Evolutionary conservation across 805 yeast genomes (phyloP), one percentile per base, ranked within the genome.

Genomic region (Clavispora santaluciae): DNA sequence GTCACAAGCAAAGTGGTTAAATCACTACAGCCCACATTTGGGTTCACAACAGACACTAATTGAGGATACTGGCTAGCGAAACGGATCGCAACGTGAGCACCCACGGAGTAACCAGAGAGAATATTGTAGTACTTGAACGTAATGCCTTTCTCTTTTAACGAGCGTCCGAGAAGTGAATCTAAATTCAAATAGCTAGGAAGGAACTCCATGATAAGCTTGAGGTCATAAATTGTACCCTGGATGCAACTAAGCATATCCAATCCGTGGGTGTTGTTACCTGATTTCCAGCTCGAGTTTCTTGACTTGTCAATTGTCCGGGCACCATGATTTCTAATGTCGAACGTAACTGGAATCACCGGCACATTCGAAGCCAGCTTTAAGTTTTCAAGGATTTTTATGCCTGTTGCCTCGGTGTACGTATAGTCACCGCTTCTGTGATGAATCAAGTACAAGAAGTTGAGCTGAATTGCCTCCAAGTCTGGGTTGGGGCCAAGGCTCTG

Each of bases 261-360:
- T 1, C 70, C 80, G 50, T 79, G 83, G n/a, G 66, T 57, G 12
- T 45, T 46, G 51, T 78, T 78, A 3, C 79, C 79, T 3, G 52
- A 52, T 1, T 43, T 46, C 84, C 84, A 79, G 17, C 61, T 60
- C 3, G 50, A 38, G 54, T 76, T 78, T 26, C 58, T 54, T 12
- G 23, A 22, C 4, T 44, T 51, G 33, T 67, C 64, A 4, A 73
- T 55, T 8, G 50, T 38, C 25, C 85, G 60, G 17, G 59, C 60
- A 3, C 86, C 84, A 50, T 79, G 85, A 54, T 79, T 79, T 24
- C 81, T 65, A 44, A 61, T 53, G 50, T 79, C 85, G 46, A 74
- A 75, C 0, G 76, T 63, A 9, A 75, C 75, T 34, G 73, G 72
- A 25, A 79, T 63, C 40, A 74, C 48, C 11, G 72, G 73, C 1